These are phyloP conservation scores for Adenanthera pavonina DNA, from an alignment of 306 rosid species.

Conservation along the genomic window DNA sequence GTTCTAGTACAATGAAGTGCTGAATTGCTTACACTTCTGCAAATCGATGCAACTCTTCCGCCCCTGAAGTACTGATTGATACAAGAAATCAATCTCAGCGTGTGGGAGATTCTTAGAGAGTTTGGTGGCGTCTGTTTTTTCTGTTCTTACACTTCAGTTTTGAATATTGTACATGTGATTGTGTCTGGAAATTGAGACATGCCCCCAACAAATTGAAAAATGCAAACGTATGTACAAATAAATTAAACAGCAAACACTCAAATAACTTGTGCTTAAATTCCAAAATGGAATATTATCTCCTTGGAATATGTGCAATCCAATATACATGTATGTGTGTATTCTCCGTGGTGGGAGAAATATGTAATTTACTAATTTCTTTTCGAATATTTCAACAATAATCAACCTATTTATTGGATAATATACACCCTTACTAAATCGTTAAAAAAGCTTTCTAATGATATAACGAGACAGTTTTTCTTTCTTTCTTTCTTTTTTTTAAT, in stretches of 20 bases:
- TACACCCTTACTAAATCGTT: background rate
- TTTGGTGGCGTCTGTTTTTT: no score
- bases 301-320: background rate
- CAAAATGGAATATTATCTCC: conserved; percentile 4
- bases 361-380: background rate
- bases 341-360: background rate
- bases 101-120: no score
- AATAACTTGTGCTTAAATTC: background rate
- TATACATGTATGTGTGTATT: background rate
- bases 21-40: no score
- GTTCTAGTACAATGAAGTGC: no score
- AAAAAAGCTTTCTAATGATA: background rate
- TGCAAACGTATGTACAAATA: background rate
- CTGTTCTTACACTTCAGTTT: no score
- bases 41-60: no score
- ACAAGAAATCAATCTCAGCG: background rate
- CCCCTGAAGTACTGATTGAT: background rate
- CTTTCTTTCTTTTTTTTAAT: no score
- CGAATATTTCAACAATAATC: background rate
- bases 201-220: background rate
- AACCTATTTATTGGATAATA: background rate
- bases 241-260: background rate
- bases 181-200: background rate
- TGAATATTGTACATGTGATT: no score
- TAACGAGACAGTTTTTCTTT: background rate